phyloP scores from a whole-genome alignment of 805 yeast species.

The Cyberlindnera euphorbiiphila region DNA sequence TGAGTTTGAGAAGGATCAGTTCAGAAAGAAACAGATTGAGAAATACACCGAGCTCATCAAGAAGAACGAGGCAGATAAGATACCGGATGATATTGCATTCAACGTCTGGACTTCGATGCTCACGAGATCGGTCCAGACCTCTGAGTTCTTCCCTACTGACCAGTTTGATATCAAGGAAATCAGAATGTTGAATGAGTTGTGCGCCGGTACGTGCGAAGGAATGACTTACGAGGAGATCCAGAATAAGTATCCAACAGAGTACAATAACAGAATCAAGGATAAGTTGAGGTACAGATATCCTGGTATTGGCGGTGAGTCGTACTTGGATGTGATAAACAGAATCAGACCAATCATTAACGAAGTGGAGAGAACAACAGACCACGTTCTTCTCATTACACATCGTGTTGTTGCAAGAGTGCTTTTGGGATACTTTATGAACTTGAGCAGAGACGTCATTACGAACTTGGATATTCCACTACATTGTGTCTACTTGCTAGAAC shows the following conservation, averaged over 20 bases:
- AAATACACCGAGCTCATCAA: constrained; percentile 37
- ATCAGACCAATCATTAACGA: constrained; percentile 88
- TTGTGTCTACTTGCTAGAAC: constrained; percentile 84
- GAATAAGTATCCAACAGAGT: constrained; percentile 69
- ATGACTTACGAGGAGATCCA: constrained; percentile 89
- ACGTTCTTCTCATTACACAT: constrained; percentile 78
- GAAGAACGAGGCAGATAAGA: constrained; percentile 33
- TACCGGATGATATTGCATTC: constrained; percentile 67
- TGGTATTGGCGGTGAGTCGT: constrained; percentile 96
- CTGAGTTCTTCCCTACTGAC: constrained; percentile 69
- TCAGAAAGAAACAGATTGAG: constrained; percentile 58
- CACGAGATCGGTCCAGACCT: constrained; percentile 72
- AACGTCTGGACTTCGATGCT: constrained; percentile 94
- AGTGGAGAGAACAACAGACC: constrained; percentile 87
- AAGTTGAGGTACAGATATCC: constrained; percentile 89
- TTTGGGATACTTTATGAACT: constrained; percentile 83
- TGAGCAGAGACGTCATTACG: constrained; percentile 75
- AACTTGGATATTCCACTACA: constrained; percentile 92
- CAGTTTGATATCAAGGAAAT: constrained; percentile 76
- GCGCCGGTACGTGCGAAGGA: constrained; percentile 91
- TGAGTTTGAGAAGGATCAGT: constrained; percentile 62
- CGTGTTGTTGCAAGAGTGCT: constrained; percentile 87
- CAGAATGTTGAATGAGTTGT: constrained; percentile 90
- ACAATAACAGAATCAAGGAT: constrained; percentile 66
- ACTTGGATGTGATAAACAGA: constrained; percentile 87